Conservation (phyloP, 2,329 filamentous ascomycete genomes). For the Colletotrichum sp. region DNA sequence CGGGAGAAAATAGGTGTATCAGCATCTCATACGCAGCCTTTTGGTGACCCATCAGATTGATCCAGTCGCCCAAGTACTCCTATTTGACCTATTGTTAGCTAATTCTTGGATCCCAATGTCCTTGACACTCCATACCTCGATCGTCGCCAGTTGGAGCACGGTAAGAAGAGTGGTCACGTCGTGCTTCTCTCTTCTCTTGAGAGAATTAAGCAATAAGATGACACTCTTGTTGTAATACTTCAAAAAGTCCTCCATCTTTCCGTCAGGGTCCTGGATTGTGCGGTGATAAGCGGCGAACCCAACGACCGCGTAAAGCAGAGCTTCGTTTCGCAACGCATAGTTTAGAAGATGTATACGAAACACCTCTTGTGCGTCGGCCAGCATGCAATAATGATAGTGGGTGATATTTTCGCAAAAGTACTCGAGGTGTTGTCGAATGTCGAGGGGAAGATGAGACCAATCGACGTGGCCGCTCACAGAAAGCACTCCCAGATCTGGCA, state of each 20-base stretch:
- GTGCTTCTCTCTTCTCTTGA: conserved; percentile 74
- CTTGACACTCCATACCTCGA: conserved; percentile 69
- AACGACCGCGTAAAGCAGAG: conserved; percentile 84
- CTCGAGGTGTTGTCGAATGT: conserved; percentile 78
- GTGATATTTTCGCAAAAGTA: conserved; percentile 82
- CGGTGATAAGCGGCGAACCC: conserved; percentile 90
- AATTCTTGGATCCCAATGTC: neutral
- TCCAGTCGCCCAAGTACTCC: conserved; percentile 96
- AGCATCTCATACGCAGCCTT: conserved; percentile 86
- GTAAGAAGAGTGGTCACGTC: conserved; percentile 80
- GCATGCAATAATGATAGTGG: conserved; percentile 82
- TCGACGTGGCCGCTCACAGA: conserved; percentile 36
- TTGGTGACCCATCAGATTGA: conserved; percentile 91
- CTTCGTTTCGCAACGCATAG: conserved; percentile 75
- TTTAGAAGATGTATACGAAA: conserved; percentile 74
- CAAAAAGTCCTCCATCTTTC: conserved; percentile 81
- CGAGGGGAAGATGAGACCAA: conserved; percentile 65
- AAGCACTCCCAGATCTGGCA: conserved; percentile 16
- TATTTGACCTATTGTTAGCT: conserved; percentile 39
- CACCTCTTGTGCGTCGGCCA: conserved; percentile 74
- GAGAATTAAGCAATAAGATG: conserved; percentile 71
- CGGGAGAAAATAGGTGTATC: conserved; percentile 76
- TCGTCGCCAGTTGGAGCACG: conserved; percentile 88
- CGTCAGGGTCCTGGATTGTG: conserved; percentile 71
- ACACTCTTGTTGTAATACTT: conserved; percentile 92